A percentile compares a stretch with the other conserved stretches of the same genome.
These are phyloP conservation scores for Leccinellum rugosiceps DNA, from an alignment of 768 basidiomycete species.

Conservation along the genomic window DNA sequence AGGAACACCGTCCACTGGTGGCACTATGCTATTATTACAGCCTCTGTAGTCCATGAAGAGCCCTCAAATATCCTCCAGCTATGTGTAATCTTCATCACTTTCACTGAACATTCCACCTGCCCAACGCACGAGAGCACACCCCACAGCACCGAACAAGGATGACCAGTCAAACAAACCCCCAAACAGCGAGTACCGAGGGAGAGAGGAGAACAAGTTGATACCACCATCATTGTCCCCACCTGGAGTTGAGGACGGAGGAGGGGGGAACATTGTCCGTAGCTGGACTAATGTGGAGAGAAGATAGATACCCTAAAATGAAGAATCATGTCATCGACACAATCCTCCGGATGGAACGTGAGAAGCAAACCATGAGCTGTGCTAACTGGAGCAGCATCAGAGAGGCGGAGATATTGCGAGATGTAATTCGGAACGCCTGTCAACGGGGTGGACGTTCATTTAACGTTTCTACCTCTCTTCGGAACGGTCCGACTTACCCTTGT, in stretches of 20 bases:
- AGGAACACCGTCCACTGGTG: too few species aligned
- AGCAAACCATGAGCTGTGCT: conserved; percentile 75
- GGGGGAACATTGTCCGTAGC: conserved; percentile 76
- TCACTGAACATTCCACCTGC: conserved; percentile 34
- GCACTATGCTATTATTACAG: neutral
- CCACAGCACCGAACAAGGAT: conserved; percentile 58
- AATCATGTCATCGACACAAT: neutral
- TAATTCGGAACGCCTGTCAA: conserved; percentile 56
- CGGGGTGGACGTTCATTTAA: neutral
- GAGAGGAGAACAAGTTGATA: conserved; percentile 62
- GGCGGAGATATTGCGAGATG: conserved; percentile 66
- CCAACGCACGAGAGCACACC: conserved; percentile 54
- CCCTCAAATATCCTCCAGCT: neutral
- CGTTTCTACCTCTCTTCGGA: neutral
- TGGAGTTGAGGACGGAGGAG: conserved; percentile 25
- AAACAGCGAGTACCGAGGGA: conserved; percentile 73
- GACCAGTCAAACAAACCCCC: conserved; percentile 72
- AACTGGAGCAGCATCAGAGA: conserved; percentile 74
- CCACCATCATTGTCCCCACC: conserved; percentile 9
- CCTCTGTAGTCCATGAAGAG: neutral
- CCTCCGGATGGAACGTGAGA: conserved; percentile 11
- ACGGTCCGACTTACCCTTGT: conserved; percentile 44
- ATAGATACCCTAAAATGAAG: conserved; percentile 63
- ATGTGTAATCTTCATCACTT: conserved; percentile 15
- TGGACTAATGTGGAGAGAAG: conserved; percentile 81